phyloP scores from a whole-genome alignment of 192 early-diverging fungal species.

The Diversispora epigaea region DNA sequence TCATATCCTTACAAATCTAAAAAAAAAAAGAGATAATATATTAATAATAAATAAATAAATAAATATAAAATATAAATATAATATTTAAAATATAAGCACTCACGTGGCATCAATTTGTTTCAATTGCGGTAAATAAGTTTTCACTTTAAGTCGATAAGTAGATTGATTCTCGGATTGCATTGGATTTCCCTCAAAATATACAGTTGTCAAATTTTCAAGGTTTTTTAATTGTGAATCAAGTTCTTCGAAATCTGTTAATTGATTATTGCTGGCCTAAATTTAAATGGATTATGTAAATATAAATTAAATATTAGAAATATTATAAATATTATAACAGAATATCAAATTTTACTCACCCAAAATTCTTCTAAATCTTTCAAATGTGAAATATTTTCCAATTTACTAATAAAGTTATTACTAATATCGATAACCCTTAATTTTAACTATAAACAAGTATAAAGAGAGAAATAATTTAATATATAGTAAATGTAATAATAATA shows the following conservation, averaged over 20 bases:
- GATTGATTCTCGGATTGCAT: slow-evolving; percentile 73
- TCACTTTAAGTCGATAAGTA: slow-evolving; percentile 86
- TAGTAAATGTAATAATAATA: background rate
- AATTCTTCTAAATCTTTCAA: slow-evolving; percentile 78
- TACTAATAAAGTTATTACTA: slow-evolving; percentile 71
- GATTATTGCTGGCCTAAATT: slow-evolving; percentile 68
- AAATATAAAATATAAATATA: no score
- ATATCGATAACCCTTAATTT: slow-evolving; percentile 69
- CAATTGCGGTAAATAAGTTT: slow-evolving; percentile 77
- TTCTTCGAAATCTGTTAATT: slow-evolving; percentile 74
- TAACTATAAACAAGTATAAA: slow-evolving; percentile 6
- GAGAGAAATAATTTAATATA: background rate
- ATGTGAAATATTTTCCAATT: slow-evolving; percentile 73
- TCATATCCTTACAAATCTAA: no score
- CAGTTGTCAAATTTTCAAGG: slow-evolving; percentile 68
- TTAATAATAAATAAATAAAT: no score
- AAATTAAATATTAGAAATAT: slow-evolving; percentile 7
- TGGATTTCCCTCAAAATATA: slow-evolving; percentile 96
- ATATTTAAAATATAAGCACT: slow-evolving; percentile 24
- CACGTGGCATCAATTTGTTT: slow-evolving; percentile 90
- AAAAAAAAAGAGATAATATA: no score
- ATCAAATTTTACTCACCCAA: slow-evolving; percentile 64
- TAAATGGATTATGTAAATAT: background rate
- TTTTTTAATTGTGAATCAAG: slow-evolving; percentile 66
- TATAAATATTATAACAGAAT: background rate